Conservation (phyloP, 2,329 filamentous ascomycete genomes). For the Talaromyces amestolkiae region DNA sequence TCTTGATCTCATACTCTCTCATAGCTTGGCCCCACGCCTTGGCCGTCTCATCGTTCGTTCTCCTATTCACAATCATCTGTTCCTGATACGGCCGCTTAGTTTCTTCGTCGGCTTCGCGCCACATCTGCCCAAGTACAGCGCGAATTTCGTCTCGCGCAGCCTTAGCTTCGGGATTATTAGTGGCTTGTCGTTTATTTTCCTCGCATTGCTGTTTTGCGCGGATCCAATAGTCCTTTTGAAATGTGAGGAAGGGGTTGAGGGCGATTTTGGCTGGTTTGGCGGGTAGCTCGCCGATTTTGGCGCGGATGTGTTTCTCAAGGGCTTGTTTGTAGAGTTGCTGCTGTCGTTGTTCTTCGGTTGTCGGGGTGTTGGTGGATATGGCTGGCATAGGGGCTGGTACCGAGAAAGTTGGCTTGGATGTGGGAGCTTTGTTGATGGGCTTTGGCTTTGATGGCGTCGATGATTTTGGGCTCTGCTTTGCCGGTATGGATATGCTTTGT, state of each 20-base stretch:
- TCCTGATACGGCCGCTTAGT: constrained; percentile 76
- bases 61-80: constrained; percentile 68
- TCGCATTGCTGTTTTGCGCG: constrained; percentile 64
- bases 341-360: constrained; percentile 8
- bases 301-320: constrained; percentile 56
- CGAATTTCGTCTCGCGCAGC: constrained; percentile 71
- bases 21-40: constrained; percentile 72
- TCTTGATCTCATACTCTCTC: constrained; percentile 45
- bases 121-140: constrained; percentile 82
- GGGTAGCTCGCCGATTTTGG: constrained; percentile 65
- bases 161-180: constrained; percentile 67
- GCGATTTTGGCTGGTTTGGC: constrained; percentile 70
- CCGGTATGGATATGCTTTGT: neutral
- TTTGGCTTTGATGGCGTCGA: neutral
- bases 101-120: constrained; percentile 72
- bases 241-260: constrained; percentile 84
- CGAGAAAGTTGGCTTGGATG: constrained; percentile 1
- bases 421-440: neutral
- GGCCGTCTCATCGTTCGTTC: constrained; percentile 61
- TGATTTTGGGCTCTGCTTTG: neutral
- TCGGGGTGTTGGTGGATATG: neutral
- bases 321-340: constrained; percentile 55
- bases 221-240: constrained; percentile 72
- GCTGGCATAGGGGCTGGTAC: constrained; percentile 18
- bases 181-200: constrained; percentile 63